These are phyloP conservation scores for Abrus precatorius DNA, from an alignment of 306 rosid species.

Conservation along the genomic window DNA sequence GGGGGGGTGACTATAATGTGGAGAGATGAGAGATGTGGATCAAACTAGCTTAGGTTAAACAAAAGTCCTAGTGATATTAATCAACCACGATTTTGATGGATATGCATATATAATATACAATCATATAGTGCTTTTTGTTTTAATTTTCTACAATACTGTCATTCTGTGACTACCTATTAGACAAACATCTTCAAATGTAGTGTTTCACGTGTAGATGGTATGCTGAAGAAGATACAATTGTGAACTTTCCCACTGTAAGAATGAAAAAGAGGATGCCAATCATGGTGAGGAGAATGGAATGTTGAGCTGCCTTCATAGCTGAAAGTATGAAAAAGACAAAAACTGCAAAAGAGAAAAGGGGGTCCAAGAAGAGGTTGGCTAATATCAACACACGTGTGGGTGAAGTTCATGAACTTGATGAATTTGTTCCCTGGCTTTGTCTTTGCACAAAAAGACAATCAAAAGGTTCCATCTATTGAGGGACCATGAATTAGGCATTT, in stretches of 20 bases:
- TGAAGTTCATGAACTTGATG: slow-evolving; percentile 33
- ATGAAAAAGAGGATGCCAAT: slow-evolving; percentile 64
- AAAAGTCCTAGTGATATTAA: no score
- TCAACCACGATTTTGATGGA: no score
- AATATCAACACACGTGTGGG: slow-evolving; percentile 57
- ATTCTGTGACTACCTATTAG: no score
- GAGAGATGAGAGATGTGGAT: no score
- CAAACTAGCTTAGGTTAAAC: no score
- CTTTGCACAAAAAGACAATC: slow-evolving; percentile 39
- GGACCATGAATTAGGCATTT: slow-evolving; percentile 50
- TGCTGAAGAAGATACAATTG: slow-evolving; percentile 60
- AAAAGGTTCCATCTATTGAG: slow-evolving; percentile 41
- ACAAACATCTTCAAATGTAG: neutral
- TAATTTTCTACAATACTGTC: no score
- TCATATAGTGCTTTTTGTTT: no score
- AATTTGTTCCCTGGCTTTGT: slow-evolving; percentile 44
- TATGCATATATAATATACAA: no score
- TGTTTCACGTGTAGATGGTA: slow-evolving; percentile 58
- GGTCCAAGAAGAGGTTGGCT: slow-evolving; percentile 28
- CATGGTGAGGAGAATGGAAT: slow-evolving; percentile 48
- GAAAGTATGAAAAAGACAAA: slow-evolving; percentile 2
- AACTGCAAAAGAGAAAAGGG: slow-evolving; percentile 17
- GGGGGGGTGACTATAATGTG: no score
- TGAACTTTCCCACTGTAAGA: slow-evolving; percentile 65
- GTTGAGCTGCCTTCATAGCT: slow-evolving; percentile 37